Conservation (phyloP, 1,284 basidiomycete genomes). For the Meira nashicola region DNA sequence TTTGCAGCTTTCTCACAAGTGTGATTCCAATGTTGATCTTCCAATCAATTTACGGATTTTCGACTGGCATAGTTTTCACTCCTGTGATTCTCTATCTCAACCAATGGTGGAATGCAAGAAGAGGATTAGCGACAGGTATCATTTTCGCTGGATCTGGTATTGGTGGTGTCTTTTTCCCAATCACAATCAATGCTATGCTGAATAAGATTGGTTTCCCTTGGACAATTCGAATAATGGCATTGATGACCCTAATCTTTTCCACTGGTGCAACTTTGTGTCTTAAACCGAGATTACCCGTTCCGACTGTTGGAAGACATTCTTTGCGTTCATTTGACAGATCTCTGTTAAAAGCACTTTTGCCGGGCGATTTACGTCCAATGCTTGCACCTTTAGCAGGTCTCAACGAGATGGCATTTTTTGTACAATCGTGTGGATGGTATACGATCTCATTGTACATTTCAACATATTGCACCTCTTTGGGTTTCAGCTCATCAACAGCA, state of each 20-base stretch:
- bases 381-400: slow-evolving; percentile 9
- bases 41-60: slow-evolving; percentile 33
- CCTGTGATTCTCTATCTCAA: slow-evolving; percentile 36
- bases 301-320: slow-evolving; percentile 16
- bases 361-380: slow-evolving; percentile 10
- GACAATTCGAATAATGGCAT: slow-evolving; percentile 29
- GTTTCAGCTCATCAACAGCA: slow-evolving; percentile 24
- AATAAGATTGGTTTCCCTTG: slow-evolving; percentile 29
- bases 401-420: slow-evolving; percentile 13
- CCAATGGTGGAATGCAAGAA: slow-evolving; percentile 31
- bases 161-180: slow-evolving; percentile 38
- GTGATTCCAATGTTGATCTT: slow-evolving; percentile 28
- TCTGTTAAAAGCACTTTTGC: slow-evolving; percentile 1
- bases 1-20: slow-evolving; percentile 30
- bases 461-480: slow-evolving; percentile 30
- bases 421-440: slow-evolving; percentile 31
- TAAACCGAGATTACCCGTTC: slow-evolving; percentile 12
- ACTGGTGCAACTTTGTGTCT: slow-evolving; percentile 21
- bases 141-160: slow-evolving; percentile 32
- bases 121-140: slow-evolving; percentile 33
- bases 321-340: too few species aligned
- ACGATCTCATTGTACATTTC: slow-evolving; percentile 39
- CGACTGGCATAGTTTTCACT: slow-evolving; percentile 30
- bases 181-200: slow-evolving; percentile 27
- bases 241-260: slow-evolving; percentile 24